Evolutionary conservation across 2,329 filamentous ascomycete genomes (phyloP), one percentile per base, ranked within the genome.

Genomic region (Dactylonectria estremocensis): DNA sequence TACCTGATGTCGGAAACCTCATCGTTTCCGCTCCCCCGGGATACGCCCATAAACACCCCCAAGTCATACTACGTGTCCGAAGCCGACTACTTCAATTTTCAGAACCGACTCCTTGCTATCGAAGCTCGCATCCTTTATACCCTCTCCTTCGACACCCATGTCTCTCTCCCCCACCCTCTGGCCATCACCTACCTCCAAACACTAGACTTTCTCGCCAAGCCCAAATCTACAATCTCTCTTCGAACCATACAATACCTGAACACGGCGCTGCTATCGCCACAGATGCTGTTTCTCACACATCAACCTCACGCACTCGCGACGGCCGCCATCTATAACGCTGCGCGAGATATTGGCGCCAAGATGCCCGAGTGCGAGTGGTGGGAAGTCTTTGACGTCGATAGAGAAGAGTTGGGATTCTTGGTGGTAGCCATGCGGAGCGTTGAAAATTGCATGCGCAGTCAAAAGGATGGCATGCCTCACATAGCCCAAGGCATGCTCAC

Each of bases 351-450:
- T 1, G 91, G 88, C 0, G 89, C 93, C 13, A 95, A 93, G 79
- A 87, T 98, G 82, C 94, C 95, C 0, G 92, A 93, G 70, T 89
- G 89, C 54, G 91, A 94, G 70, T 99, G 96, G 96, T 99, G 96
- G 96, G 95, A 98, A 80, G 94, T 98, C 0, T 98, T 98, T 79
- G 96, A 99, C 80, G 93, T 96, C 8, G 95, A 98, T 76, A 87
- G 96, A 57, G 96, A 99, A 83, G 95, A 97, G 79, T 85, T 99
- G 40, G 96, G 96, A 0, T 98, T 98, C 74, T 81, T 98, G 65
- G 95, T 97, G 3, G 93, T 98, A 11, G 95, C 88, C 0, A 89
- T 98, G 88, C 85, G 90, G 69, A 98, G 95, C 75, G 83, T 97
- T 61, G 91, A 92, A 69, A 90, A 89, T 1, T 94, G 92, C 81